Evolutionary conservation across 441 rosid species (phyloP).

Genomic region (Omphalea diandra): DNA sequence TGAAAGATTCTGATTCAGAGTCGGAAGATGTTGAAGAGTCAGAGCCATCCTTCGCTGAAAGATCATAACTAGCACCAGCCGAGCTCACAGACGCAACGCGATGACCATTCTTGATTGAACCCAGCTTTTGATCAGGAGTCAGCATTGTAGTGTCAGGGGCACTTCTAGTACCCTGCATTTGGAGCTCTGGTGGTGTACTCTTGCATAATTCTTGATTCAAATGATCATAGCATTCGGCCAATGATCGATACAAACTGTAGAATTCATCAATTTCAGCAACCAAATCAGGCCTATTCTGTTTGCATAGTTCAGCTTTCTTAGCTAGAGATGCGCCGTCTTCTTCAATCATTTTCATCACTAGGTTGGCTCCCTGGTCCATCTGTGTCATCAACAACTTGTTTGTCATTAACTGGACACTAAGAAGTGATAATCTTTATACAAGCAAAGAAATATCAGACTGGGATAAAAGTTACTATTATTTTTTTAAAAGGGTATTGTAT

Average conservation of each 20-base stretch:
- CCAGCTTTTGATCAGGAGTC: constrained; percentile 43
- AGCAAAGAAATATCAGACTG: background rate
- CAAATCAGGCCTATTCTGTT: constrained; percentile 37
- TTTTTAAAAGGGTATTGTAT: no score
- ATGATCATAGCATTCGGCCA: constrained; percentile 41
- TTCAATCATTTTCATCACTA: constrained; percentile 40
- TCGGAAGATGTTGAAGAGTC: constrained; percentile 61
- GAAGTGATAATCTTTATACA: background rate
- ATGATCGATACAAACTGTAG: constrained; percentile 32
- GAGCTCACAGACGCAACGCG: constrained; percentile 41
- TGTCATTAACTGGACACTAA: background rate
- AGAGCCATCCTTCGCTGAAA: constrained; percentile 47
- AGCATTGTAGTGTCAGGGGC: constrained; percentile 33
- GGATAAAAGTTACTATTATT: no score
- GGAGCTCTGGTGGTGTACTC: constrained; percentile 24
- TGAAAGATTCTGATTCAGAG: constrained; percentile 64
- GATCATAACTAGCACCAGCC: constrained; percentile 43
- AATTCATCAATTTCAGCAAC: constrained; percentile 36
- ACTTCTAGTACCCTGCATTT: constrained; percentile 31
- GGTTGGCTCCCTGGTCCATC: constrained; percentile 42
- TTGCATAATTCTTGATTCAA: constrained; percentile 34
- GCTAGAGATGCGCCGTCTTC: constrained; percentile 32
- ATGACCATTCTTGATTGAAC: constrained; percentile 25
- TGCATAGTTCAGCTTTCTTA: constrained; percentile 29
- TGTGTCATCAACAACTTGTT: constrained; percentile 22